Evolutionary conservation across 208 protist genomes (phyloP).

Genomic region (Plasmodiophora brassicae): DNA sequence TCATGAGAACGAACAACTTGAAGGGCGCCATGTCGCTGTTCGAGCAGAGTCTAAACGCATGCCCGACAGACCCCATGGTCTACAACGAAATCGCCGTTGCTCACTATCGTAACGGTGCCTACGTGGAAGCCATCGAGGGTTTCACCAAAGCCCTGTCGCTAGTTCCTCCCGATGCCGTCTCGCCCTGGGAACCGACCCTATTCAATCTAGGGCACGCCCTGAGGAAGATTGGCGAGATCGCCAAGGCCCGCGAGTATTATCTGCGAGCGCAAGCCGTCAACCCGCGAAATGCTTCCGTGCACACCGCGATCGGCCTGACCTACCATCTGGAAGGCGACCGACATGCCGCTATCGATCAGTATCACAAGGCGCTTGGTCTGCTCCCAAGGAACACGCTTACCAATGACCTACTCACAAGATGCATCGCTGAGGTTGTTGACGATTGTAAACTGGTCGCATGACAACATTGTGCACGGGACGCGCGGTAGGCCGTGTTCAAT

Average conservation of each 20-base stretch:
- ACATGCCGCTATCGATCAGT: constrained; percentile 50
- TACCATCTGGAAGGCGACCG: constrained; percentile 47
- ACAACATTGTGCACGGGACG: too few species aligned
- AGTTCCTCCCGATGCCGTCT: constrained; percentile 7
- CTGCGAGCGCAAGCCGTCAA: constrained; percentile 36
- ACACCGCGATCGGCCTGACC: constrained; percentile 51
- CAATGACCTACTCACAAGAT: constrained; percentile 36
- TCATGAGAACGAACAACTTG: constrained; percentile 54
- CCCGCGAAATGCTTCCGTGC: constrained; percentile 40
- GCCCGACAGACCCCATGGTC: constrained; percentile 46
- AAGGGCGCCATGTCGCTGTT: constrained; percentile 37
- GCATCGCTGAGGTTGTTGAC: constrained; percentile 31
- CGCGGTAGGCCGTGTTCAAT: too few species aligned
- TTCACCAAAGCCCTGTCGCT: constrained; percentile 36
- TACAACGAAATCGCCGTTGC: constrained; percentile 54
- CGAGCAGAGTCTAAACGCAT: constrained; percentile 34
- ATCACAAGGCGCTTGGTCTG: constrained; percentile 52
- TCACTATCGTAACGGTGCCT: constrained; percentile 39
- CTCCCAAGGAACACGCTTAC: constrained; percentile 53
- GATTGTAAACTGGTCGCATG: constrained; percentile 18
- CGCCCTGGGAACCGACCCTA: constrained; percentile 46
- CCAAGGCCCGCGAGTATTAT: constrained; percentile 52
- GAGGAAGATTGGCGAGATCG: constrained; percentile 41
- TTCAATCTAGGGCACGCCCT: constrained; percentile 53
- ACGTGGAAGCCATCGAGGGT: constrained; percentile 24